A percentile compares a stretch with the other conserved stretches of the same genome.
phyloP scores from a whole-genome alignment of 2,329 filamentous ascomycete species.

The Fonsecaea erecta region DNA sequence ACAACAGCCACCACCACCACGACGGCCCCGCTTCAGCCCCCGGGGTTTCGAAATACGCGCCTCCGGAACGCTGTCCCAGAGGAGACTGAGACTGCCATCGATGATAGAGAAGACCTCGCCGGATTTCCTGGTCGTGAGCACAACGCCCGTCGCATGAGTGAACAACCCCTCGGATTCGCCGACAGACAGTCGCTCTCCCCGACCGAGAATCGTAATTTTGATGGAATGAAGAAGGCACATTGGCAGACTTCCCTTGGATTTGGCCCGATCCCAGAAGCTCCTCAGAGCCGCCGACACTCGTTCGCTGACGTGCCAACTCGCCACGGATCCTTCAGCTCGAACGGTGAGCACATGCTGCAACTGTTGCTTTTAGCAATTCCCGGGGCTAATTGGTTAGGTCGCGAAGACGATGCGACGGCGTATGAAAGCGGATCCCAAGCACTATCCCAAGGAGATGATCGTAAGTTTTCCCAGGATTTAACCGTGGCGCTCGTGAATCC shows the following conservation, averaged over 20 bases:
- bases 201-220: conserved; percentile 51
- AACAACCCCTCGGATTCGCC: conserved; percentile 50
- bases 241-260: conserved; percentile 59
- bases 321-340: conserved; percentile 50
- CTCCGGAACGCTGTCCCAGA: conserved; percentile 50
- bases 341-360: conserved; percentile 39
- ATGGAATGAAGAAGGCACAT: conserved; percentile 53
- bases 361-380: conserved; percentile 7
- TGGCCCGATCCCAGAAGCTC: conserved; percentile 50
- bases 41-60: conserved; percentile 45
- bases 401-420: conserved; percentile 45
- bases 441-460: conserved; percentile 46
- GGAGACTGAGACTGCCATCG: conserved; percentile 50
- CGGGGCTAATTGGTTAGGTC: conserved; percentile 38
- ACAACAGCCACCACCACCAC: conserved; percentile 46
- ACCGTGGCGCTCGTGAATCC: conserved; percentile 29
- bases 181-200: conserved; percentile 46
- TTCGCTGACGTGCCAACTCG: conserved; percentile 57
- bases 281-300: conserved; percentile 57
- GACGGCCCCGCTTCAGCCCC: conserved; percentile 39
- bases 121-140: conserved; percentile 46
- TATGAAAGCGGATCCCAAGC: conserved; percentile 45
- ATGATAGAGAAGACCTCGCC: conserved; percentile 49
- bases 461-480: conserved; percentile 47
- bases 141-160: conserved; percentile 48